A percentile compares a stretch with the other conserved stretches of the same genome.
Conservation (phyloP, 2,329 filamentous ascomycete species). For the Claviceps sp. region DNA sequence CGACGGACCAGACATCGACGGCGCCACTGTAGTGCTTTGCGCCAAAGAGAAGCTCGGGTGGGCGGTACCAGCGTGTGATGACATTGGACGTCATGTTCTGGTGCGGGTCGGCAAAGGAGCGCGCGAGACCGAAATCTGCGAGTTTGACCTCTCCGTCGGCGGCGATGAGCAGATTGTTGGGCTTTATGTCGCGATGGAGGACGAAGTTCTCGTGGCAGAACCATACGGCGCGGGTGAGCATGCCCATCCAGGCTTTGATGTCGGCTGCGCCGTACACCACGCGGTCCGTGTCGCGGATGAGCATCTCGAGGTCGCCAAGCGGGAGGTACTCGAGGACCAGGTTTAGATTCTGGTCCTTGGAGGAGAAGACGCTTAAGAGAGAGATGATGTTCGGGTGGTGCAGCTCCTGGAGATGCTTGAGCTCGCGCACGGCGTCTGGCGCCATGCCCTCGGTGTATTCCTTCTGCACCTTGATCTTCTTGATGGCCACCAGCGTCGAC, state of each 20-base stretch:
- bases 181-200: constrained; percentile 95
- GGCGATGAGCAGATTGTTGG: constrained; percentile 92
- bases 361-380: constrained; percentile 83
- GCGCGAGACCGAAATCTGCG: constrained; percentile 91
- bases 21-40: constrained; percentile 78
- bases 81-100: constrained; percentile 84
- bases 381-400: constrained; percentile 92
- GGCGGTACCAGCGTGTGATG: constrained; percentile 93
- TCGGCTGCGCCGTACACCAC: constrained; percentile 78
- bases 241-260: constrained; percentile 97
- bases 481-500: constrained; percentile 69
- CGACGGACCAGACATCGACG: constrained; percentile 90
- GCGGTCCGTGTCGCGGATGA: constrained; percentile 70
- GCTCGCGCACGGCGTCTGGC: constrained; percentile 88
- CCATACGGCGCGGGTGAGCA: constrained; percentile 86
- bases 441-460: constrained; percentile 85
- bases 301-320: constrained; percentile 85
- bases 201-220: constrained; percentile 95
- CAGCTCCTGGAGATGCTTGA: constrained; percentile 89
- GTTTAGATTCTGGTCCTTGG: constrained; percentile 92
- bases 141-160: constrained; percentile 89
- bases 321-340: constrained; percentile 90
- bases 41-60: constrained; percentile 85
- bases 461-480: constrained; percentile 79
- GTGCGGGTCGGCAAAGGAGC: constrained; percentile 80